These are phyloP conservation scores for Diaporthe sp. DNA, from an alignment of 2,329 filamentous ascomycete genomes.

Conservation along the genomic window DNA sequence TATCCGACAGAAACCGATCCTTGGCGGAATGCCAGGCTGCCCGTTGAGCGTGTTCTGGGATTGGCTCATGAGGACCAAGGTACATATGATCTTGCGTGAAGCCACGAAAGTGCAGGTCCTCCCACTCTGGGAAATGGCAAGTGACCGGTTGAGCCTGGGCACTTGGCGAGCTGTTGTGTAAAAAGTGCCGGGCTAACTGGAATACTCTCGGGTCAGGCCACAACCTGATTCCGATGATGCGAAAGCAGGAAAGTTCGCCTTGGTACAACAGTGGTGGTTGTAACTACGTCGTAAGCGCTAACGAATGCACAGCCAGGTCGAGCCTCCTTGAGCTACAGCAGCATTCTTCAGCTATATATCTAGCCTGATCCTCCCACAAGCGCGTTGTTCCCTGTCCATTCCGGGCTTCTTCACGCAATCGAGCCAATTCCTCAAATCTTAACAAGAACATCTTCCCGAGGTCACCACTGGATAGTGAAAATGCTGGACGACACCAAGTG, in stretches of 20 bases:
- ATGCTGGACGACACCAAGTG: background rate
- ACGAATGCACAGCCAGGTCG: background rate
- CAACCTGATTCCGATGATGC: background rate
- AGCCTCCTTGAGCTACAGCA: background rate
- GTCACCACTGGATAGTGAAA: background rate
- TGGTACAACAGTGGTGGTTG: background rate
- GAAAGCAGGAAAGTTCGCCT: background rate
- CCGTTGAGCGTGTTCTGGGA: background rate
- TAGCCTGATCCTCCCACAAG: background rate
- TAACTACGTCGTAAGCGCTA: background rate
- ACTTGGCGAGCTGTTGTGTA: background rate
- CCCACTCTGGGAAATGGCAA: background rate
- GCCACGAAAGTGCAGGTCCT: background rate
- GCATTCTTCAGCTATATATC: background rate
- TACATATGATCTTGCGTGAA: background rate
- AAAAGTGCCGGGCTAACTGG: background rate
- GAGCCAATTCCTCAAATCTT: background rate
- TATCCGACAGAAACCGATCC: background rate
- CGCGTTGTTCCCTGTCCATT: background rate
- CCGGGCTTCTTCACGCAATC: background rate
- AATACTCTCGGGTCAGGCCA: background rate
- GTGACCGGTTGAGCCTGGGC: background rate
- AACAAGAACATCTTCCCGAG: no score
- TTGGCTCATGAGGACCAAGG: background rate
- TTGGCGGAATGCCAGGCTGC: background rate